Conservation (phyloP, 495 filamentous ascomycete genomes). For the Penicillium flavigenum region DNA sequence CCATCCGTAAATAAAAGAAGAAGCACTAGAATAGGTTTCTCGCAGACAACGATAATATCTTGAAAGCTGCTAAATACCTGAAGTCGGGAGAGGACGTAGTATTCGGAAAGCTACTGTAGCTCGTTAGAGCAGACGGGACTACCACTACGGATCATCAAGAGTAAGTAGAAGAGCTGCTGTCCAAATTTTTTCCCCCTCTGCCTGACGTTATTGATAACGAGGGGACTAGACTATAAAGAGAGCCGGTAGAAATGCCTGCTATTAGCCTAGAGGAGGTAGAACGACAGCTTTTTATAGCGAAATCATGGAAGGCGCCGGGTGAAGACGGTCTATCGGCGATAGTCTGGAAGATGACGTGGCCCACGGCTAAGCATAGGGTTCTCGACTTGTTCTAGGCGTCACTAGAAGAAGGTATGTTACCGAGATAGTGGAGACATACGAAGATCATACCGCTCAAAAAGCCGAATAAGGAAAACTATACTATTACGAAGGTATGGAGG, state of each 20-base stretch:
- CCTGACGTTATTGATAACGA: conserved; percentile 23
- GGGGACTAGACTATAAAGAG: conserved; percentile 23
- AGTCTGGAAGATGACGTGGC: conserved; percentile 29
- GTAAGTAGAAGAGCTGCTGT: neutral
- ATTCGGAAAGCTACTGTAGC: conserved; percentile 17
- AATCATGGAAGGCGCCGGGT: conserved; percentile 14
- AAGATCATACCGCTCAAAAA: no score
- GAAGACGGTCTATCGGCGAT: conserved; percentile 23
- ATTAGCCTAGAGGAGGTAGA: conserved; percentile 28
- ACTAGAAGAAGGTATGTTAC: conserved; percentile 15
- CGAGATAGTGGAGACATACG: no score
- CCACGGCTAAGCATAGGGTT: conserved; percentile 31
- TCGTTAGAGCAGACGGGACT: no score
- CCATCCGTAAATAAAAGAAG: conserved; percentile 28
- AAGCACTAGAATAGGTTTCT: conserved; percentile 30
- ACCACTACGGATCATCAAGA: no score
- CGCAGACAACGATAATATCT: conserved; percentile 28
- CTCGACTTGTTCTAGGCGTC: conserved; percentile 21
- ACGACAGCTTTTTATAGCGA: conserved; percentile 16
- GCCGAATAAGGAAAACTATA: no score
- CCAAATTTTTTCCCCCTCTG: neutral
- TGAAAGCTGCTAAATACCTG: conserved; percentile 28
- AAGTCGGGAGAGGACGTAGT: conserved; percentile 20
- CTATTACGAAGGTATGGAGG: no score
- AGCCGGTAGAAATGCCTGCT: conserved; percentile 18